phyloP scores from a whole-genome alignment of 257 asterid genomes.

The Plantago major region DNA sequence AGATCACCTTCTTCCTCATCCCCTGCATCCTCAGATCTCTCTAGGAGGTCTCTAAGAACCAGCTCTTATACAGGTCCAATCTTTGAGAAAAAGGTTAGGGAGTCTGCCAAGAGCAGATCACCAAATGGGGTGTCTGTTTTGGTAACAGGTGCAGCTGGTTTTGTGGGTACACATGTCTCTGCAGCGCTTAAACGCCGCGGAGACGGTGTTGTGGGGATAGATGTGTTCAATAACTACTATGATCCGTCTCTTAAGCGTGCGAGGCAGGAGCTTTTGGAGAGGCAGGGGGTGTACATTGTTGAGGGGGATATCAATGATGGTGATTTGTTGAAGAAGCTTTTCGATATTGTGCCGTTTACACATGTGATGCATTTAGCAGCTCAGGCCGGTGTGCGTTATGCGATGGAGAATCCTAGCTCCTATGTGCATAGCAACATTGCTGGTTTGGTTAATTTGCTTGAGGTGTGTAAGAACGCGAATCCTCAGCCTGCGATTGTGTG shows the following conservation, averaged over 20 bases:
- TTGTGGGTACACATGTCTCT: slow-evolving; percentile 92
- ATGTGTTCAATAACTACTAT: slow-evolving; percentile 76
- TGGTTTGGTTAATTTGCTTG: slow-evolving; percentile 77
- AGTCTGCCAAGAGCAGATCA: slow-evolving; percentile 85
- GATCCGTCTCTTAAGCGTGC: slow-evolving; percentile 79
- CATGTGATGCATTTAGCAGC: slow-evolving; percentile 99
- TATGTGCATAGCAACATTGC: slow-evolving; percentile 97
- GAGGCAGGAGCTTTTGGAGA: slow-evolving; percentile 67
- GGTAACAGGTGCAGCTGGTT: slow-evolving; percentile 97
- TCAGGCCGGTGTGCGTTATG: slow-evolving; percentile 92
- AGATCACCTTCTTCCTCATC: slow-evolving; percentile 68
- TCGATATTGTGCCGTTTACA: slow-evolving; percentile 71
- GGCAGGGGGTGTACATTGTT: slow-evolving; percentile 84
- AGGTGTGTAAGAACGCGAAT: slow-evolving; percentile 73
- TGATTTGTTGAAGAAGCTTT: slow-evolving; percentile 59
- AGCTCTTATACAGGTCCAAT: slow-evolving; percentile 52
- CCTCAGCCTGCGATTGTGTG: slow-evolving; percentile 97
- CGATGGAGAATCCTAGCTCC: slow-evolving; percentile 99
- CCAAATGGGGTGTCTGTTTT: slow-evolving; percentile 79
- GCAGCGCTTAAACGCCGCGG: slow-evolving; percentile 93
- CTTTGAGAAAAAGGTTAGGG: slow-evolving; percentile 62
- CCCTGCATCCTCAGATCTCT: slow-evolving; percentile 60
- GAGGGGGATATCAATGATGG: slow-evolving; percentile 88
- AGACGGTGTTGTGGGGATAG: slow-evolving; percentile 86
- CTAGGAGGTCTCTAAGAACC: slow-evolving; percentile 78